phyloP scores from a whole-genome alignment of 169 alveolate species.

The Cryptosporidium baileyi region DNA sequence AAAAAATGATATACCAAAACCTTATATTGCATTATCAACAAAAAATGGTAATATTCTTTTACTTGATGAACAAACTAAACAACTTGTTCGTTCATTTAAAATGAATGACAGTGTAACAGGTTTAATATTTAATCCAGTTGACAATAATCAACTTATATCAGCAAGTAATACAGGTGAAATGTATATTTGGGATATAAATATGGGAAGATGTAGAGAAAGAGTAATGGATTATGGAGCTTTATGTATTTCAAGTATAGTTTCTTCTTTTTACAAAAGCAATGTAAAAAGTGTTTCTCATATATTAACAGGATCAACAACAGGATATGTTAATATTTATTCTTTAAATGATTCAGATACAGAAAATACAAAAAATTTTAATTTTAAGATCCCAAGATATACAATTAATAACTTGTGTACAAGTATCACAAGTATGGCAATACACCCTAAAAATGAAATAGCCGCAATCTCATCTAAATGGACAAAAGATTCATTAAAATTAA shows the following conservation, averaged over 20 bases:
- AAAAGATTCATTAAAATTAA: constrained; percentile 47
- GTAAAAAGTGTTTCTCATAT: constrained; percentile 3
- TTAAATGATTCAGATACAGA: not conserved
- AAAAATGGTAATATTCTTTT: constrained; percentile 30
- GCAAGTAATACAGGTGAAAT: constrained; percentile 42
- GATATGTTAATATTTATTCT: constrained; percentile 41
- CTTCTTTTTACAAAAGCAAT: not conserved
- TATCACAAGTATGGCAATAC: constrained; percentile 58
- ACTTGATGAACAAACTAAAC: constrained; percentile 37
- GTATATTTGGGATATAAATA: constrained; percentile 58
- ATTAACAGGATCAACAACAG: constrained; percentile 60
- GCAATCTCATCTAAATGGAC: constrained; percentile 65
- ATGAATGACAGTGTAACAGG: constrained; percentile 62
- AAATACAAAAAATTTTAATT: not conserved
- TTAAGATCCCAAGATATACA: constrained; percentile 10
- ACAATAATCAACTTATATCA: constrained; percentile 12
- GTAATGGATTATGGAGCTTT: constrained; percentile 40
- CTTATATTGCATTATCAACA: constrained; percentile 45
- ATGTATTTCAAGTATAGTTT: constrained; percentile 10
- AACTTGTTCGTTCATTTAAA: constrained; percentile 48
- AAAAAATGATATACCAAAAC: not conserved
- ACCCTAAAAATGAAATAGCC: constrained; percentile 51
- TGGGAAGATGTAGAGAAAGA: constrained; percentile 63
- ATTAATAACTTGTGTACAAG: constrained; percentile 46
- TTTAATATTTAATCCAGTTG: constrained; percentile 37